Conservation (phyloP, 305 asterid species). For the Fraxinus greggii region DNA sequence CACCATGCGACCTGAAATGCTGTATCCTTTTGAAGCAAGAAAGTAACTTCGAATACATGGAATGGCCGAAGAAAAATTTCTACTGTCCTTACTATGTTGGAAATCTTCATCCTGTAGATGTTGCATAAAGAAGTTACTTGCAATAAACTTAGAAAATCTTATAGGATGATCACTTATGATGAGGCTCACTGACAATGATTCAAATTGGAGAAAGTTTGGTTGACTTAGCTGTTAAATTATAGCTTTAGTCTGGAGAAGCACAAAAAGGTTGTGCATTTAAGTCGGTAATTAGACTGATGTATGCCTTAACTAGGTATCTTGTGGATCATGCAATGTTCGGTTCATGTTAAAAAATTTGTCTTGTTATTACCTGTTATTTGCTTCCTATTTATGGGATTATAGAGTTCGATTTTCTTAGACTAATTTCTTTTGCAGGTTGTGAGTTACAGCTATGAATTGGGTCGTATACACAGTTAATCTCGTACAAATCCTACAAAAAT, state of each 20-base stretch:
- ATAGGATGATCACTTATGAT: neutral
- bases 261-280: neutral
- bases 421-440: neutral
- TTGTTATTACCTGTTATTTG: neutral
- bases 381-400: neutral
- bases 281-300: neutral
- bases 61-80: neutral
- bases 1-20: neutral
- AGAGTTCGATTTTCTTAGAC: neutral
- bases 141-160: neutral
- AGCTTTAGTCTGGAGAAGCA: neutral
- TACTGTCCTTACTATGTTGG: neutral
- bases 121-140: neutral
- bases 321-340: neutral
- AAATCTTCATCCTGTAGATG: neutral
- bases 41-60: neutral
- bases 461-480: neutral
- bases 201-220: neutral
- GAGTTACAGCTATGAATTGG: neutral
- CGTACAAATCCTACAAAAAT: neutral
- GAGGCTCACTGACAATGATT: neutral
- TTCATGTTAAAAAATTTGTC: neutral
- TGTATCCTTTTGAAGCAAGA: neutral
- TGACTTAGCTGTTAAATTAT: neutral
- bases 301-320: neutral